These are phyloP conservation scores for Lasiodiplodia sp. DNA, from an alignment of 2,329 filamentous ascomycete genomes.

Conservation along the genomic window DNA sequence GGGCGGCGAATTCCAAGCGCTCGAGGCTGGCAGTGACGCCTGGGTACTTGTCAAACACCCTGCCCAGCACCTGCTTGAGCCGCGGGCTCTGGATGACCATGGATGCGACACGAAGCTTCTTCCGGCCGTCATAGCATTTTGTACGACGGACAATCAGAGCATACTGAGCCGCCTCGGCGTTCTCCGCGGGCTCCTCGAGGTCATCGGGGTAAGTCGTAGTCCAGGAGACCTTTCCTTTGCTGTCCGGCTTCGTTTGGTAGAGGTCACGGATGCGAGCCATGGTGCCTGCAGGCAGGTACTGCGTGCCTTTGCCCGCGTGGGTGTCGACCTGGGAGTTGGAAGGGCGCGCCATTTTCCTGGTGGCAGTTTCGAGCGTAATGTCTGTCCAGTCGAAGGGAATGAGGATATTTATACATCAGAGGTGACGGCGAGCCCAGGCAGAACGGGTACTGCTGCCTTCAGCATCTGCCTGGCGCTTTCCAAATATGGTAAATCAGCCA, in stretches of 20 bases:
- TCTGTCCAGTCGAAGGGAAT: background rate
- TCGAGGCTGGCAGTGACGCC: slow-evolving; percentile 44
- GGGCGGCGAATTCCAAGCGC: slow-evolving; percentile 42
- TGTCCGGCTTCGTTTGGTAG: slow-evolving; percentile 28
- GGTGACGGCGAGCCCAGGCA: background rate
- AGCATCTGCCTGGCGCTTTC: background rate
- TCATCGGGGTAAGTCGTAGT: slow-evolving; percentile 29
- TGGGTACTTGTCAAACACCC: slow-evolving; percentile 43
- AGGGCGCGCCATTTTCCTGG: background rate
- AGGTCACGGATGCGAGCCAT: slow-evolving; percentile 20
- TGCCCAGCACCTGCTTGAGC: slow-evolving; percentile 42
- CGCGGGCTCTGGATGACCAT: slow-evolving; percentile 46
- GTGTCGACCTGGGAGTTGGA: background rate
- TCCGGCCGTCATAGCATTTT: slow-evolving; percentile 34
- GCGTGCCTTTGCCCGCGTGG: background rate
- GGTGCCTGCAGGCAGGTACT: slow-evolving; percentile 21
- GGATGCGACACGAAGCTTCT: slow-evolving; percentile 36
- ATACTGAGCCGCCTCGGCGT: slow-evolving; percentile 34
- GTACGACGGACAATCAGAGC: slow-evolving; percentile 35
- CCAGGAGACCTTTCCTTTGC: slow-evolving; percentile 25
- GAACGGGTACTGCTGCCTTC: slow-evolving; percentile 14
- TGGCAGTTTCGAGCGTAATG: background rate
- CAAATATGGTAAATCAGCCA: background rate
- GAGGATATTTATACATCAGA: background rate
- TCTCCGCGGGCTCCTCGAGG: slow-evolving; percentile 30